Conservation (phyloP, 2,329 filamentous ascomycete species). For the Fusarium veterinarium region DNA sequence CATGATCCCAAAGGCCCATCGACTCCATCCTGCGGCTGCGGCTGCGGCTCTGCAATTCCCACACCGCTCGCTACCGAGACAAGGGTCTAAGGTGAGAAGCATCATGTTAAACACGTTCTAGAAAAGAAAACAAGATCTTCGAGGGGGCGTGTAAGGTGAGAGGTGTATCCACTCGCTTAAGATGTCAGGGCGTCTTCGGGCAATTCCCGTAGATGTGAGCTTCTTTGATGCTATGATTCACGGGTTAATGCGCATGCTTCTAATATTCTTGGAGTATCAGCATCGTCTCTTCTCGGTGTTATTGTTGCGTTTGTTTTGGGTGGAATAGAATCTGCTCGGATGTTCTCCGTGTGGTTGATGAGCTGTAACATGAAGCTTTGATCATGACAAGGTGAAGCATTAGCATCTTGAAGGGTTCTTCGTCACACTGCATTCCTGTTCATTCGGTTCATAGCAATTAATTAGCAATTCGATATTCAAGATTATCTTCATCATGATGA, state of each 20-base stretch:
- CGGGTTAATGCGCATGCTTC: neutral
- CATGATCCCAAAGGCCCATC: conserved; percentile 23
- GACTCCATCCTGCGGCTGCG: conserved; percentile 1
- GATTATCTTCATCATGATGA: conserved; percentile 8
- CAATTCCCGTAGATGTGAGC: conserved; percentile 36
- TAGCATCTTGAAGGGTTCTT: neutral
- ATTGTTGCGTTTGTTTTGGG: neutral
- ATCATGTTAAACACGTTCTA: conserved; percentile 3
- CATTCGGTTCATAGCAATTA: neutral
- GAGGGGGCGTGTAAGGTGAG: conserved; percentile 11
- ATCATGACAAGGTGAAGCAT: neutral
- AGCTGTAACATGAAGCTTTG: neutral
- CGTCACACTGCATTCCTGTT: conserved; percentile 3
- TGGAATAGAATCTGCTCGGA: conserved; percentile 18
- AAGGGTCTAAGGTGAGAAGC: conserved; percentile 26
- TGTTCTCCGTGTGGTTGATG: conserved; percentile 23
- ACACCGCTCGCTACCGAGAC: conserved; percentile 30
- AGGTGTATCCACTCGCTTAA: conserved; percentile 19
- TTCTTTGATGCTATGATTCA: neutral
- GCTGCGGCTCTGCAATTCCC: conserved; percentile 31
- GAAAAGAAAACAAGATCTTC: conserved; percentile 12
- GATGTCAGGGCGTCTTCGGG: conserved; percentile 28
- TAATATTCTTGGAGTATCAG: neutral
- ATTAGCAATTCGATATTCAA: neutral
- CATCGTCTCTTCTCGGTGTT: neutral